Evolutionary conservation across 192 early-diverging fungal species (phyloP).

Genomic region (Funneliformis geosporum): DNA sequence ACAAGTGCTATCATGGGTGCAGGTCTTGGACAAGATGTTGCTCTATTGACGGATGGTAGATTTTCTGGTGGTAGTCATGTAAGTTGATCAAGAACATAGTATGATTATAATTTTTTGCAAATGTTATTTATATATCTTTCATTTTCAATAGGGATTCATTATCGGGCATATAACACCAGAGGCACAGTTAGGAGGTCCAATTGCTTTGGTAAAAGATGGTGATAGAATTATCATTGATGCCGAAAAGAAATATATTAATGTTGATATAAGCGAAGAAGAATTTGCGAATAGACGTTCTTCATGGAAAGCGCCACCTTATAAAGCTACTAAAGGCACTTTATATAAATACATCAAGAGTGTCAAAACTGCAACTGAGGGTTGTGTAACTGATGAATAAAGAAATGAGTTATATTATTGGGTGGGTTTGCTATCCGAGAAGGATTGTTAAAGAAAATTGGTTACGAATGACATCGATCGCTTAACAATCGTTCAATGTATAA

Average conservation of each 20-base stretch:
- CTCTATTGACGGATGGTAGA: slow-evolving; percentile 95
- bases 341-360: slow-evolving; percentile 93
- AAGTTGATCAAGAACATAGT: too few relatives aligned
- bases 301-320: slow-evolving; percentile 87
- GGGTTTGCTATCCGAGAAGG: too few relatives aligned
- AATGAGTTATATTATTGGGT: too few relatives aligned
- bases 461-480: too few relatives aligned
- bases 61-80: slow-evolving; percentile 98
- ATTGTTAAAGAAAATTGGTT: too few relatives aligned
- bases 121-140: too few relatives aligned
- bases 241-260: slow-evolving; percentile 69
- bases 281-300: slow-evolving; percentile 62
- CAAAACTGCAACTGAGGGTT: slow-evolving; percentile 76
- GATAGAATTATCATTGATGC: slow-evolving; percentile 93
- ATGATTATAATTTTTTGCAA: too few relatives aligned
- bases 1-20: slow-evolving; percentile 99
- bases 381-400: slow-evolving; percentile 83
- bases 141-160: slow-evolving; percentile 87
- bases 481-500: too few relatives aligned
- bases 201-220: slow-evolving; percentile 87
- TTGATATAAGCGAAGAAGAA: slow-evolving; percentile 78
- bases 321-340: slow-evolving; percentile 86
- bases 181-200: slow-evolving; percentile 95
- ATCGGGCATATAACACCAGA: slow-evolving; percentile 99
- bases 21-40: slow-evolving; percentile 96